These are phyloP conservation scores for Suhomyces taliae DNA, from an alignment of 1,139 yeast genomes.

Conservation along the genomic window DNA sequence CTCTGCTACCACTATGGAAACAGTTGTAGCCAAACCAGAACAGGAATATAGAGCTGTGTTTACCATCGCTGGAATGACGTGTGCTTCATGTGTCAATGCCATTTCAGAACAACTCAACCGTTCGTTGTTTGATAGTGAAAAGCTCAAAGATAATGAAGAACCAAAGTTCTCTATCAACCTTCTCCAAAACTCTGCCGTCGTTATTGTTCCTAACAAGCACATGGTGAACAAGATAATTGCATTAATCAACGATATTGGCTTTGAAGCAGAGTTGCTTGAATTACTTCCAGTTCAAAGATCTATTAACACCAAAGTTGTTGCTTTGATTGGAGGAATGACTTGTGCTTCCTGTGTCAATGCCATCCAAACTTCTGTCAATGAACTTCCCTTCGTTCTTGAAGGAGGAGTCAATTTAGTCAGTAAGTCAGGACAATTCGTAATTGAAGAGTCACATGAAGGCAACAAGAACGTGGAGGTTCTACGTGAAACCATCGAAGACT, in stretches of 20 bases:
- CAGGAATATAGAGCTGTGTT: conserved; percentile 50
- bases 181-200: conserved; percentile 45
- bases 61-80: conserved; percentile 64
- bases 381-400: conserved; percentile 54
- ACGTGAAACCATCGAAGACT: conserved; percentile 55
- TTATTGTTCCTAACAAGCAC: conserved; percentile 51
- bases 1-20: conserved; percentile 18
- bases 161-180: conserved; percentile 42
- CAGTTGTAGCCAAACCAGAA: conserved; percentile 28
- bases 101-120: conserved; percentile 34
- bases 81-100: conserved; percentile 56
- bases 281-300: conserved; percentile 56
- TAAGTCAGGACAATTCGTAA: conserved; percentile 59
- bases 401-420: conserved; percentile 57
- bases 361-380: conserved; percentile 49
- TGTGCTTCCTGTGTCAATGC: conserved; percentile 71
- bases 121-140: conserved; percentile 6
- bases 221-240: conserved; percentile 49
- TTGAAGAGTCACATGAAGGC: conserved; percentile 36
- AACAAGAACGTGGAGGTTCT: conserved; percentile 35
- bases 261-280: conserved; percentile 56
- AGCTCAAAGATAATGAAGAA: conserved; percentile 21
- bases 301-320: conserved; percentile 50
- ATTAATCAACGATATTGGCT: conserved; percentile 55
- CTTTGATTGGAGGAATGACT: conserved; percentile 71